Percentiles rank a stretch among this genome's conserved stretches.
Conservation (phyloP, 495 filamentous ascomycete genomes). For the Cudoniella acicularis region DNA sequence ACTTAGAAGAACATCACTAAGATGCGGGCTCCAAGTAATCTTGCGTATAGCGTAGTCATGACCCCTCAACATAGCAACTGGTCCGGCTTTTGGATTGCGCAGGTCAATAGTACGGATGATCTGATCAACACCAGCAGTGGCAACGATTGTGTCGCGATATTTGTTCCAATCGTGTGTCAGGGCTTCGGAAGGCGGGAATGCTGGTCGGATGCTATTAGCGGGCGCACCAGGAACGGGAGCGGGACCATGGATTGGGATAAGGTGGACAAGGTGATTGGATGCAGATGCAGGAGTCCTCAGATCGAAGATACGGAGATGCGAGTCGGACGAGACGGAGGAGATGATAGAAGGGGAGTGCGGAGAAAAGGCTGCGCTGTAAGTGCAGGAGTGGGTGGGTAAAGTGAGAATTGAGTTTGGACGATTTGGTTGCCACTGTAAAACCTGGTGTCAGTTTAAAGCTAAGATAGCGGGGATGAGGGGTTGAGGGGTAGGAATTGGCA, state of each 20-base stretch:
- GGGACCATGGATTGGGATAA: slow-evolving; percentile 73
- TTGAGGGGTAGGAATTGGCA: no score
- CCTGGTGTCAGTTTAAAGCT: no score
- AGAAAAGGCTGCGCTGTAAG: slow-evolving; percentile 78
- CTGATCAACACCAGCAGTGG: slow-evolving; percentile 86
- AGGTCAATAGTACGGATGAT: slow-evolving; percentile 86
- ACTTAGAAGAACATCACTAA: slow-evolving; percentile 76
- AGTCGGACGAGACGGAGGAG: slow-evolving; percentile 80
- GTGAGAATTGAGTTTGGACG: slow-evolving; percentile 69
- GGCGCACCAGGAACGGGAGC: slow-evolving; percentile 39
- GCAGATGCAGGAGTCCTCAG: slow-evolving; percentile 76
- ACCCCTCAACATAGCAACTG: slow-evolving; percentile 65
- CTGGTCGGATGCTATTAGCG: slow-evolving; percentile 30
- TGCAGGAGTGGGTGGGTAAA: slow-evolving; percentile 84
- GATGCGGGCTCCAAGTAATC: slow-evolving; percentile 87
- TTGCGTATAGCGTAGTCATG: slow-evolving; percentile 89
- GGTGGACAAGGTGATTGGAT: slow-evolving; percentile 73
- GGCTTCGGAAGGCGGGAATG: slow-evolving; percentile 55
- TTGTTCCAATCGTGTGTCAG: slow-evolving; percentile 99
- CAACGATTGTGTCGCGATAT: slow-evolving; percentile 77
- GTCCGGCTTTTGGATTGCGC: slow-evolving; percentile 65
- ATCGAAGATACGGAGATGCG: slow-evolving; percentile 83
- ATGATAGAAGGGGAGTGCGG: slow-evolving; percentile 76
- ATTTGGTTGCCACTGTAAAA: slow-evolving; percentile 69
- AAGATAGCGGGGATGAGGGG: no score